These are phyloP conservation scores for Chamaecrista fasciculata DNA, from an alignment of 306 rosid genomes.

Conservation along the genomic window DNA sequence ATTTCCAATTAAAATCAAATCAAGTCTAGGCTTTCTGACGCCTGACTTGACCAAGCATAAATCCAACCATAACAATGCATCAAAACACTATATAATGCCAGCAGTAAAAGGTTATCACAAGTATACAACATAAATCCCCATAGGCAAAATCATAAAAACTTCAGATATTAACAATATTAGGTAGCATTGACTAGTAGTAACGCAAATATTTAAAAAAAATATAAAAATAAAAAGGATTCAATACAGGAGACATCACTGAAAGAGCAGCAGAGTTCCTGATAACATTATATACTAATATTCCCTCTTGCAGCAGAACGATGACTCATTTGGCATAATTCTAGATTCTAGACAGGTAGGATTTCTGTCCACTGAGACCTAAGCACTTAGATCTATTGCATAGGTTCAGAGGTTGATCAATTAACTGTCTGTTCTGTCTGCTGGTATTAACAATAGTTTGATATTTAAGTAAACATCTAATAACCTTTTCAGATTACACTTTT, in stretches of 20 bases:
- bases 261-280: conserved; percentile 2
- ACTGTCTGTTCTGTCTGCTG: conserved; percentile 12
- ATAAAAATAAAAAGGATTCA: not conserved
- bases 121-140: not conserved
- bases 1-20: conserved; percentile 9
- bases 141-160: not conserved
- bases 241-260: not conserved
- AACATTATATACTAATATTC: not conserved
- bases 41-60: not conserved
- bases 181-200: not conserved
- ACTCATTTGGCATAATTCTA: not conserved
- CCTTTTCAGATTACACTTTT: conserved; percentile 11
- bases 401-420: not conserved
- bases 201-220: not conserved
- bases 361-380: conserved; percentile 7
- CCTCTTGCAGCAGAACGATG: not conserved
- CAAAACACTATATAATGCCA: not conserved
- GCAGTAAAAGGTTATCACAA: not conserved
- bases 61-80: conserved; percentile 18
- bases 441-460: not conserved
- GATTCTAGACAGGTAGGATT: not conserved
- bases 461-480: conserved; percentile 4
- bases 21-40: not conserved
- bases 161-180: not conserved
- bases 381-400: not conserved